These are phyloP conservation scores for Triticum timopheevii DNA, from an alignment of 176 grass and related monocot genomes.

Conservation along the genomic window DNA sequence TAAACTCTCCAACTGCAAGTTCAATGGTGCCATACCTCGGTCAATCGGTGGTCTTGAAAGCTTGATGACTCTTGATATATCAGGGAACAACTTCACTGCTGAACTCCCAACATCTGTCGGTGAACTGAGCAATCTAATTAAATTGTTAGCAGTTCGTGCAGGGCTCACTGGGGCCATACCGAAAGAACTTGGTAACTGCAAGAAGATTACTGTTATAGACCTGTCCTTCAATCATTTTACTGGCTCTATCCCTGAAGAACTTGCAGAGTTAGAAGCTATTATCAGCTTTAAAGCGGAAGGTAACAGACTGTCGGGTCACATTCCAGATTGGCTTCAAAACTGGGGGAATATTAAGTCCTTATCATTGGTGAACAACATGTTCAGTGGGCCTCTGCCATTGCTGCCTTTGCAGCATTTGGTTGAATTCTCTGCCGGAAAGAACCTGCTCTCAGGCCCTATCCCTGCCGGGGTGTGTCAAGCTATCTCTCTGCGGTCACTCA, in stretches of 20 bases:
- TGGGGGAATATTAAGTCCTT: slow-evolving; percentile 47
- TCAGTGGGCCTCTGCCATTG: slow-evolving; percentile 49
- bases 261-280: slow-evolving; percentile 58
- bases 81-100: slow-evolving; percentile 55
- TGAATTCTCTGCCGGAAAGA: slow-evolving; percentile 60
- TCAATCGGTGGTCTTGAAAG: slow-evolving; percentile 59
- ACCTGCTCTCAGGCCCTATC: slow-evolving; percentile 57
- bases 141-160: slow-evolving; percentile 41
- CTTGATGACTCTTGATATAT: slow-evolving; percentile 61
- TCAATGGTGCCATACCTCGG: slow-evolving; percentile 57
- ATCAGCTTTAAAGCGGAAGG: slow-evolving; percentile 47
- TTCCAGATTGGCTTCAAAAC: slow-evolving; percentile 64
- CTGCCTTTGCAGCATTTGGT: slow-evolving; percentile 39
- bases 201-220: slow-evolving; percentile 40
- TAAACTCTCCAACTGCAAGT: slow-evolving; percentile 42
- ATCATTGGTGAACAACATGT: slow-evolving; percentile 44
- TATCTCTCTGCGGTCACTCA: slow-evolving; percentile 49
- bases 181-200: slow-evolving; percentile 67
- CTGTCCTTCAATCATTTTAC: slow-evolving; percentile 65
- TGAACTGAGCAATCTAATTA: slow-evolving; percentile 48
- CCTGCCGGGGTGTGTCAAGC: slow-evolving; percentile 46
- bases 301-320: slow-evolving; percentile 61
- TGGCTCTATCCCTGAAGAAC: slow-evolving; percentile 53
- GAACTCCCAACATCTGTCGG: slow-evolving; percentile 58
- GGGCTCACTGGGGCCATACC: slow-evolving; percentile 64